Evolutionary conservation across 305 asterid species (phyloP), one percentile per base, ranked within the genome.

Genomic region (Stenogyne calaminthoides): DNA sequence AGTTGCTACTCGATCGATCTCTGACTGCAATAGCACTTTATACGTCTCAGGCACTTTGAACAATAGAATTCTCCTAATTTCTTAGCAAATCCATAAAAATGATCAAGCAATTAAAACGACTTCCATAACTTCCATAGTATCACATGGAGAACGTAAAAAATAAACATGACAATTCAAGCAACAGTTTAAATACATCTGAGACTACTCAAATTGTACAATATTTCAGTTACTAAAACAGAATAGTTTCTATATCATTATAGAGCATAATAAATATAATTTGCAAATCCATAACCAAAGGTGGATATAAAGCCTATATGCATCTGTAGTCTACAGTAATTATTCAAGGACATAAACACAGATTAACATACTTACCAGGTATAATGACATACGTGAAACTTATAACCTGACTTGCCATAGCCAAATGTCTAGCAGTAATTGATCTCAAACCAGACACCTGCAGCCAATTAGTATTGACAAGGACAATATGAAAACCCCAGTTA

Each of bases 321-420:
- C 4, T 37, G 64, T 67, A 47, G 49, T 44, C 73, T 51, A 69
- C 68, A 60, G 14, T 27, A 40, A 67, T 55, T 27, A 61, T 59
- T 22, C 61, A 29, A 65, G 44, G 20, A 54, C 27, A n/a, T 25
- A 44, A 34, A 37, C 36, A 51, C 27, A 58, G 37, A 25, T 18
- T 69, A 25, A 61, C 46, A 25, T 40, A 84, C 97, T 64, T 86
- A 95, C 99, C 99, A 73, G 99, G 98, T 75, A 95, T 88, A 69
- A 91, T 75, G 76, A 88, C 91, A 76, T 89, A 87, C 72, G 89
- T 81, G 84, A 92, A 92, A 83, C 98, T 86, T 77, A 95, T 87
- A 78, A 91, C 99, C 81, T 95, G 99, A 82, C 99, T 95, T 69
- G 99, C 95, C 95, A 95, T 85, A 67, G 97, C 99, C 86, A 95